Conservation (phyloP, 805 yeast genomes). For the Candida lessepsii region DNA sequence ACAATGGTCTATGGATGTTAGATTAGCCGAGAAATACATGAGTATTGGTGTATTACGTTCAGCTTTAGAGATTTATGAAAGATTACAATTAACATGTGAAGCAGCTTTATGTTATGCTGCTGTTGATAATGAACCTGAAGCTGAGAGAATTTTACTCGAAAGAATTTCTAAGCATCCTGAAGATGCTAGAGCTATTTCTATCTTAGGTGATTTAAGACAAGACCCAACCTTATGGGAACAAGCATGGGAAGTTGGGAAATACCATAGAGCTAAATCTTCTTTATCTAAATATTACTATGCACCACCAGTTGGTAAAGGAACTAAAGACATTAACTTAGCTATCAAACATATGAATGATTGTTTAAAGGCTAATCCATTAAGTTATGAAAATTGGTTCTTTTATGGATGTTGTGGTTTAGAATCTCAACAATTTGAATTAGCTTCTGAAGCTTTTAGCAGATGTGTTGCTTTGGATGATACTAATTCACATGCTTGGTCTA, state of each 20-base stretch:
- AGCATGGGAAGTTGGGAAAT: conserved; percentile 84
- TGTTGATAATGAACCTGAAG: conserved; percentile 68
- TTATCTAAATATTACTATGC: conserved; percentile 68
- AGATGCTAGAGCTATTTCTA: conserved; percentile 80
- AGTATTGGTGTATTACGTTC: conserved; percentile 80
- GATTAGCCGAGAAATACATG: conserved; percentile 82
- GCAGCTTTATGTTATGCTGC: conserved; percentile 90
- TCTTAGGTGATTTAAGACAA: conserved; percentile 80
- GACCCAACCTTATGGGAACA: conserved; percentile 77
- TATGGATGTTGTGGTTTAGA: conserved; percentile 91
- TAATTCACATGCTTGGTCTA: conserved; percentile 86
- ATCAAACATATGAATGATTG: conserved; percentile 73
- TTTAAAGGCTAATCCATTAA: conserved; percentile 67
- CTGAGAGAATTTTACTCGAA: conserved; percentile 54
- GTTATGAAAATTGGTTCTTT: conserved; percentile 82
- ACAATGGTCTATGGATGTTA: conserved; percentile 79
- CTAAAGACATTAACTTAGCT: conserved; percentile 52
- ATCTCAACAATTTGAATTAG: conserved; percentile 63
- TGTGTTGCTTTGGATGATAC: conserved; percentile 84
- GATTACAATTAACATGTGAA: conserved; percentile 73
- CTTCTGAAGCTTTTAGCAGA: conserved; percentile 89
- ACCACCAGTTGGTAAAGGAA: conserved; percentile 58
- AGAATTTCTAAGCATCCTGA: conserved; percentile 58
- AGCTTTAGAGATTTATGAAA: conserved; percentile 84
- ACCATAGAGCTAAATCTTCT: conserved; percentile 83